Percentiles rank a stretch among this genome's conserved stretches.
Evolutionary conservation across 2,329 filamentous ascomycete species (phyloP).

Genomic region (Hymenoscyphus linearis): DNA sequence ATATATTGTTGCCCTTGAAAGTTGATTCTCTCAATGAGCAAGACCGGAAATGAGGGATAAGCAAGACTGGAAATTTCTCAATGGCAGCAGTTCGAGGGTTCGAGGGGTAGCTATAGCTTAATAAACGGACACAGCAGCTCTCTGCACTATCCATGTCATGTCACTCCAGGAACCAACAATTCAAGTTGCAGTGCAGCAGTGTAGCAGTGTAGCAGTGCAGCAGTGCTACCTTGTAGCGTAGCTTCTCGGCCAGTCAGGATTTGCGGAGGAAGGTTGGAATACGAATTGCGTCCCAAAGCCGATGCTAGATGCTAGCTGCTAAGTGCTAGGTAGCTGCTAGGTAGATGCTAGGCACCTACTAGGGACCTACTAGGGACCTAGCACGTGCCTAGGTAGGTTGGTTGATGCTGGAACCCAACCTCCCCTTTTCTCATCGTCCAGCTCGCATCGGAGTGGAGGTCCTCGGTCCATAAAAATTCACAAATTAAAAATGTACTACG

Average conservation of each 20-base stretch:
- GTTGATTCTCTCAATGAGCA: not conserved
- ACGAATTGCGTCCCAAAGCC: not conserved
- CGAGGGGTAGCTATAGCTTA: slow-evolving; percentile 19
- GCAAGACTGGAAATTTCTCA: not conserved
- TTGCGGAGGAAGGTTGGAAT: not conserved
- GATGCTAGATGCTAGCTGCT: not conserved
- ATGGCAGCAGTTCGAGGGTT: not conserved
- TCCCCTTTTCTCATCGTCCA: not conserved
- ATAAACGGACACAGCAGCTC: not conserved
- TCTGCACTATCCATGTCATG: slow-evolving; percentile 1
- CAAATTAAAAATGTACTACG: not conserved
- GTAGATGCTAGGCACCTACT: too few relatives aligned
- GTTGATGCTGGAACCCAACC: not conserved
- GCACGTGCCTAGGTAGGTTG: too few relatives aligned
- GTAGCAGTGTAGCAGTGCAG: too few relatives aligned
- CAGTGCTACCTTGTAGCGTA: not conserved
- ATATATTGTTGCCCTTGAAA: too few relatives aligned
- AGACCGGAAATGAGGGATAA: not conserved
- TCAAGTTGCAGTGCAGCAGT: not conserved
- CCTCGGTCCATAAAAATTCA: not conserved
- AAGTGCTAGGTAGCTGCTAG: too few relatives aligned
- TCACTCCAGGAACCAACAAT: slow-evolving; percentile 1
- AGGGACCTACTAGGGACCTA: too few relatives aligned
- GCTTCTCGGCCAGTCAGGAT: not conserved
- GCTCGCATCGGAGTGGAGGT: too few relatives aligned